These are phyloP conservation scores for Hapsidospora chrysogenum DNA, from an alignment of 495 filamentous ascomycete genomes.

Conservation along the genomic window DNA sequence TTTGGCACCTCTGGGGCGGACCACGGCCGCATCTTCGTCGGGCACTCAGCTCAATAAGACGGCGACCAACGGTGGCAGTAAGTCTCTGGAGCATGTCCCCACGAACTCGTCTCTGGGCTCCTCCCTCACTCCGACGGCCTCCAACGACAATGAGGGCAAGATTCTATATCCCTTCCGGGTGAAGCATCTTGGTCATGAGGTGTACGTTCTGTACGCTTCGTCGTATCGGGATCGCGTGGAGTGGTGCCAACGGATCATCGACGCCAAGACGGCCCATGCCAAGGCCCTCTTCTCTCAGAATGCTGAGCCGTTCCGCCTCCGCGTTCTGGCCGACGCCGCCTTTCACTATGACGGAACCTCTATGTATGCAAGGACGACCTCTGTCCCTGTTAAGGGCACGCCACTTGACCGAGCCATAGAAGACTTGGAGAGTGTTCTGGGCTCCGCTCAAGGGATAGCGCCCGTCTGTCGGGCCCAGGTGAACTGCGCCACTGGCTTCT, in stretches of 20 bases:
- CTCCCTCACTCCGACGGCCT: slow-evolving; percentile 23
- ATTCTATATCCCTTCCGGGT: slow-evolving; percentile 89
- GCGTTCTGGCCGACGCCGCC: slow-evolving; percentile 81
- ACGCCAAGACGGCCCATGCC: slow-evolving; percentile 87
- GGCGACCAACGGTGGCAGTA: slow-evolving; percentile 28
- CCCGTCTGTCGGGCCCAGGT: slow-evolving; percentile 71
- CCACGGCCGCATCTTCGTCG: slow-evolving; percentile 22
- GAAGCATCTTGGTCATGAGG: slow-evolving; percentile 86
- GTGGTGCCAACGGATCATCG: slow-evolving; percentile 87
- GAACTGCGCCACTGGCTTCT: slow-evolving; percentile 86
- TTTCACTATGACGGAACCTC: slow-evolving; percentile 66
- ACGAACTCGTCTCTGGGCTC: slow-evolving; percentile 33
- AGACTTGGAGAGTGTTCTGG: slow-evolving; percentile 67
- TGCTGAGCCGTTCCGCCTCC: slow-evolving; percentile 85
- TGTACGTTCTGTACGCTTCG: slow-evolving; percentile 76
- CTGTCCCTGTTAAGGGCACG: slow-evolving; percentile 59
- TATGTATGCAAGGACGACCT: slow-evolving; percentile 22
- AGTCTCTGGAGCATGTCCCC: slow-evolving; percentile 44
- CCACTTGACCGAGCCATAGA: slow-evolving; percentile 80
- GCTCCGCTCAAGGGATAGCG: slow-evolving; percentile 44
- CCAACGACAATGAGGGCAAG: slow-evolving; percentile 49
- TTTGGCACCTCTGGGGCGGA: slow-evolving; percentile 41
- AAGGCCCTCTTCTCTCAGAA: slow-evolving; percentile 78
- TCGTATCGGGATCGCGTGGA: slow-evolving; percentile 56
- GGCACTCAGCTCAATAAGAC: slow-evolving; percentile 35